A percentile compares a stretch with the other conserved stretches of the same genome.
Evolutionary conservation across 176 grass and related monocot species (phyloP).

Genomic region (Tillandsia fasciculata): DNA sequence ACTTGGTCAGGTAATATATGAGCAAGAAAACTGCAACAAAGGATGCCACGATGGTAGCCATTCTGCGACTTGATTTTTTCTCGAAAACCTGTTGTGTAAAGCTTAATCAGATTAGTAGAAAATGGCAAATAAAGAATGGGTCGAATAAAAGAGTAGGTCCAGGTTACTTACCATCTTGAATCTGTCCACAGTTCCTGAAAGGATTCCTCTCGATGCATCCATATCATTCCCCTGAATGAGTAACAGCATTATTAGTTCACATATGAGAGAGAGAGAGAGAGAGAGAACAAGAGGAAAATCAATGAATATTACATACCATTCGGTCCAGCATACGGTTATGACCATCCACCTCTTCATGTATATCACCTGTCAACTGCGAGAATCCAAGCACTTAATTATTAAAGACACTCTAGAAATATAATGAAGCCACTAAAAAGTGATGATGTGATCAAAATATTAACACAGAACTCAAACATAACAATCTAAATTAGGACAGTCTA

Average conservation of each 20-base stretch:
- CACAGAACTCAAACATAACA: not conserved
- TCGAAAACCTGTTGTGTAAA: slow-evolving; percentile 51
- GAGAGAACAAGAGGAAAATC: slow-evolving; percentile 1
- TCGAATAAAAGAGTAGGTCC: not conserved
- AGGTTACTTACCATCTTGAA: slow-evolving; percentile 69
- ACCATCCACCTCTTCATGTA: slow-evolving; percentile 82
- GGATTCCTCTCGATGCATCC: slow-evolving; percentile 90
- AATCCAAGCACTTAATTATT: not conserved
- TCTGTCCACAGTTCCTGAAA: slow-evolving; percentile 88
- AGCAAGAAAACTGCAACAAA: slow-evolving; percentile 78
- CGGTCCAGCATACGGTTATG: slow-evolving; percentile 72
- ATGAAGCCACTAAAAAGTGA: not conserved
- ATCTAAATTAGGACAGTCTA: not conserved
- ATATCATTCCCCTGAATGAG: slow-evolving; percentile 76
- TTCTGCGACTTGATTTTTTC: slow-evolving; percentile 91
- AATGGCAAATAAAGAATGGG: not conserved
- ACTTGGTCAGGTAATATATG: slow-evolving; percentile 87
- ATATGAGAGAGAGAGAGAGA: not conserved
- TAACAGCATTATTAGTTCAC: not conserved
- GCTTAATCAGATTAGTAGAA: not conserved
- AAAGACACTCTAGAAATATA: not conserved
- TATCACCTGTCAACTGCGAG: slow-evolving; percentile 68
- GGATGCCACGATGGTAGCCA: slow-evolving; percentile 74
- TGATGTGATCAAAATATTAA: not conserved
- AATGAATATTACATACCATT: slow-evolving; percentile 43